phyloP scores from a whole-genome alignment of 495 filamentous ascomycete species.

The Polyplosphaeria fusca region DNA sequence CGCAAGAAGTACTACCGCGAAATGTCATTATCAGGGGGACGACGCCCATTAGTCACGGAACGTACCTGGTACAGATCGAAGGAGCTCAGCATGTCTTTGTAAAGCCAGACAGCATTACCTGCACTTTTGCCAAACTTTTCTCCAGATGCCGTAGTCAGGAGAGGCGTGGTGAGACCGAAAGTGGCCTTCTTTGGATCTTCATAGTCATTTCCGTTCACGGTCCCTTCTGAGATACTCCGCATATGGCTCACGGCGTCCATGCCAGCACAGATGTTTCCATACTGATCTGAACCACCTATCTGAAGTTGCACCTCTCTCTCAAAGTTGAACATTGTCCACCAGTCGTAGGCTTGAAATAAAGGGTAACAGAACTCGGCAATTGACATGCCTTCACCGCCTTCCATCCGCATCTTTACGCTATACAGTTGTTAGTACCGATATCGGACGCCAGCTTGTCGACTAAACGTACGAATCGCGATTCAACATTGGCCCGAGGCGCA shows the following conservation, averaged over 20 bases:
- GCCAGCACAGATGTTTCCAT: slow-evolving; percentile 90
- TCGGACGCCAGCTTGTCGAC: neutral
- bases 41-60: neutral
- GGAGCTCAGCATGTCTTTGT: slow-evolving; percentile 68
- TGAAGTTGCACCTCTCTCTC: slow-evolving; percentile 71
- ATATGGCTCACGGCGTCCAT: slow-evolving; percentile 77
- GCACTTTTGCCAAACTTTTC: slow-evolving; percentile 94
- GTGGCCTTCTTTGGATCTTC: slow-evolving; percentile 47
- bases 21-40: too few relatives aligned
- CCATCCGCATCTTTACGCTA: slow-evolving; percentile 79
- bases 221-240: slow-evolving; percentile 46
- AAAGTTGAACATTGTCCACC: slow-evolving; percentile 72
- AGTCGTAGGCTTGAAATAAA: slow-evolving; percentile 94
- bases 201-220: slow-evolving; percentile 28
- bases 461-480: slow-evolving; percentile 78
- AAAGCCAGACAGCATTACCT: slow-evolving; percentile 93
- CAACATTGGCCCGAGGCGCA: slow-evolving; percentile 81
- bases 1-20: slow-evolving; percentile 73
- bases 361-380: slow-evolving; percentile 93
- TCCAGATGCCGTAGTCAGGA: slow-evolving; percentile 80
- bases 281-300: slow-evolving; percentile 94
- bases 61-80: slow-evolving; percentile 81
- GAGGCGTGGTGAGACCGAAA: slow-evolving; percentile 82
- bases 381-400: slow-evolving; percentile 82
- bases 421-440: slow-evolving; percentile 27